Evolutionary conservation across 208 protist genomes (phyloP), one percentile per base, ranked within the genome.

Genomic region (Acanthamoeba divionensis): DNA sequence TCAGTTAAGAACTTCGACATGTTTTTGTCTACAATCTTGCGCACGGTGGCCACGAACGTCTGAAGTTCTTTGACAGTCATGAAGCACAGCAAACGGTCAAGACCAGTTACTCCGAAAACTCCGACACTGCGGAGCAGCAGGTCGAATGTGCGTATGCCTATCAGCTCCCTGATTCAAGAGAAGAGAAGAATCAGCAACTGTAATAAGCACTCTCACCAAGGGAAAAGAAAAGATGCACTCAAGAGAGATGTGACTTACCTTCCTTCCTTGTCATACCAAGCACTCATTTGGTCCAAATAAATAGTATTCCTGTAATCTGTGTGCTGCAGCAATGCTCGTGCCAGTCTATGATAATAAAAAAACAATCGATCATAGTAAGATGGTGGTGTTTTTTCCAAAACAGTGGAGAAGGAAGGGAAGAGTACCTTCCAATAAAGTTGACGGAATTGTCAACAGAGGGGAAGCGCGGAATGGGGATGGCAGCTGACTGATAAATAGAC

Each of bases 391-490:
- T 41, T 41, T 41, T 41, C 36, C 36, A 41, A 41, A 6, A 5
- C 36, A 47, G 0, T 26, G 31, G 1, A 12, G 54, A 0, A 38
- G 12, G 54, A 15, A 36, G 15, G 18, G 54, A 44, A 12, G 26
- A 33, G 8, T 86, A 86, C 77, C 97, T 93, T 36, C 98, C 98
- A 44, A 99, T 96, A 85, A 96, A 96, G 50, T 93, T 96, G n/a
- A 93, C 63, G 2, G 95, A 96, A 57, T 33, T 36, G 75, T 96
- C 92, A 2, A 87, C 31, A 7, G 89, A 91, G 36, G 91, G 82
- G 87, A 98, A 98, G 67, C 95, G 95, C 31, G 98, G 97, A 82
- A 99, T 99, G 10, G 97, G 96, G 62, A 98, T 98, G 52, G 96
- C 96, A 9, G 92, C 88, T 15, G 95, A 97, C 91, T 99, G 98